A percentile compares a stretch with the other conserved stretches of the same genome.
Conservation (phyloP, 2,329 filamentous ascomycete species). For the Aspergillus caelatus region DNA sequence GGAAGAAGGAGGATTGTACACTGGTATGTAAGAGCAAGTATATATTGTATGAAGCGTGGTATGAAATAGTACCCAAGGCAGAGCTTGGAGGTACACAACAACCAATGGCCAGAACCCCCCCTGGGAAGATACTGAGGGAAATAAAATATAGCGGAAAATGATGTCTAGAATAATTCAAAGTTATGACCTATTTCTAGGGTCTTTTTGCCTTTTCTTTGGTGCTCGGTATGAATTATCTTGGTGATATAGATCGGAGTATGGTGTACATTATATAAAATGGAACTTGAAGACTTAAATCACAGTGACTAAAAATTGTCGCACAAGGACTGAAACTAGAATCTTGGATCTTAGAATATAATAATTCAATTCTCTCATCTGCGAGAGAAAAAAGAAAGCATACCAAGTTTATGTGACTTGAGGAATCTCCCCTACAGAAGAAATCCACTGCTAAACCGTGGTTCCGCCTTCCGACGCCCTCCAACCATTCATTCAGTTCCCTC, state of each 20-base stretch:
- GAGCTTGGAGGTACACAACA: background rate
- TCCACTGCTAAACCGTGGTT: background rate
- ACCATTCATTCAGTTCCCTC: background rate
- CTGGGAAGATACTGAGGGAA: background rate
- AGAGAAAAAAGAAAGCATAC: background rate
- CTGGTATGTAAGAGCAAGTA: background rate
- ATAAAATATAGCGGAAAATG: background rate
- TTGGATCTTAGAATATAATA: background rate
- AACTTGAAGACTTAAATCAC: background rate
- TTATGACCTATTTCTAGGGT: background rate
- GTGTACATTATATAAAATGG: background rate
- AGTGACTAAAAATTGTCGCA: background rate
- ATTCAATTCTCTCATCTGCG: background rate
- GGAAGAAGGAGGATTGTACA: background rate
- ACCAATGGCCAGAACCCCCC: background rate
- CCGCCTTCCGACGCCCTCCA: slow-evolving; percentile 1
- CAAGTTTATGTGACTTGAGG: background rate
- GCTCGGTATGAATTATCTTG: background rate
- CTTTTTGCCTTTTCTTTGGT: background rate
- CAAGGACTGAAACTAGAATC: background rate
- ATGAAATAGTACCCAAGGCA: background rate
- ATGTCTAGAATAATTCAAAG: background rate
- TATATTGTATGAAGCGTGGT: background rate
- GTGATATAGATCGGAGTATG: background rate
- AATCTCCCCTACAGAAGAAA: background rate